Conservation (phyloP, 176 grass and related monocot species). For the Oropetium thomaeum region DNA sequence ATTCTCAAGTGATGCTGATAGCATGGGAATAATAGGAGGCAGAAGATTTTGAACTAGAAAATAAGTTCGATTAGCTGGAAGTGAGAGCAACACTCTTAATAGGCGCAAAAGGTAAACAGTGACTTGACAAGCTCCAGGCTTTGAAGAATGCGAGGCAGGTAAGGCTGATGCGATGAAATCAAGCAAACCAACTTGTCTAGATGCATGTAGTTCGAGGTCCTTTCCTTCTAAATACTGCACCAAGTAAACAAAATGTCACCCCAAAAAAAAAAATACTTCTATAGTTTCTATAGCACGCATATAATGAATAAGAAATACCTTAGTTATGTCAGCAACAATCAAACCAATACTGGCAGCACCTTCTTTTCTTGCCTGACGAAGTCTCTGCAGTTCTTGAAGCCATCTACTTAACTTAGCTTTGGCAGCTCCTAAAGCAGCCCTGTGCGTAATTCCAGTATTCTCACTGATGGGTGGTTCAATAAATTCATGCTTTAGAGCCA, state of each 20-base stretch:
- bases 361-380: constrained; percentile 96
- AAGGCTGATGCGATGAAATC: constrained; percentile 92
- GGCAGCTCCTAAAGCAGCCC: constrained; percentile 66
- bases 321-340: constrained; percentile 82
- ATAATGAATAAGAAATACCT: constrained; percentile 63
- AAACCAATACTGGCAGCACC: constrained; percentile 90
- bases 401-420: constrained; percentile 95
- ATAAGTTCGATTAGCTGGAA: constrained; percentile 87
- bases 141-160: constrained; percentile 93
- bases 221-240: constrained; percentile 93
- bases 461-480: constrained; percentile 68
- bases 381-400: constrained; percentile 92
- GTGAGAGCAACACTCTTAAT: constrained; percentile 67
- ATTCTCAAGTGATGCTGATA: constrained; percentile 93
- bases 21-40: constrained; percentile 95
- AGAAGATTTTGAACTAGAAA: constrained; percentile 97
- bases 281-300: constrained; percentile 24
- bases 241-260: constrained; percentile 25
- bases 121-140: constrained; percentile 95
- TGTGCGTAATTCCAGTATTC: constrained; percentile 74
- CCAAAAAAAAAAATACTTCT: constrained; percentile 23
- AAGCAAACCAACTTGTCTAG: constrained; percentile 91
- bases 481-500: constrained; percentile 99
- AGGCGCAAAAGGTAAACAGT: constrained; percentile 78
- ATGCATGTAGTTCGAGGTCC: constrained; percentile 87